Base-by-base conservation (phyloP, 139 green algal species). In the Volvox reticuliferus region DNA sequence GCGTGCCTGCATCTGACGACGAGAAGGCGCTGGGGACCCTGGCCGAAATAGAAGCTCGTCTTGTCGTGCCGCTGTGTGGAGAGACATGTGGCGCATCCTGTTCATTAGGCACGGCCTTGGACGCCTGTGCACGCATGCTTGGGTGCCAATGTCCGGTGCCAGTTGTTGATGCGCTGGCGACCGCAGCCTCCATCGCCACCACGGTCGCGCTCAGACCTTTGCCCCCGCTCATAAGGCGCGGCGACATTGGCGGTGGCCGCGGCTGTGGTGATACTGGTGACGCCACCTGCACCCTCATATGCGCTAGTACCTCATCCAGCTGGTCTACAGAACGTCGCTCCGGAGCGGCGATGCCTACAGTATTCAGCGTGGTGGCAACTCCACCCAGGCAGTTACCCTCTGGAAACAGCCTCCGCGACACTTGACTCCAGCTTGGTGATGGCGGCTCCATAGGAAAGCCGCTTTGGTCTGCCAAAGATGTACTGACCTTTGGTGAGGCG, bases 281-380 rank as follows among this genome's bases (percentile, higher is more conserved):
- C 28, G 85, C 85, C 19, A 89, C 85, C 69, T 89, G 69, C 28
- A 89, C 85, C 12, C n/a, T 33, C 69, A 89, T 89, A 50, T 55
- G 9, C 0, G 37, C 62, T 22, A 89, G 28, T 0, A 82, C 17
- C n/a, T 32, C 18, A 12, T 73, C 71, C 65, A 89, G 85, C n/a
- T 75, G 37, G 85, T 89, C 83, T 17, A 44, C 20, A 12, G 81
- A 77, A 17, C 55, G 26, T 2, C 75, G 75, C 0, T 61, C 30
- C 75, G 30, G 71, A 79, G 71, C 35, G 21, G 71, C 71, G 12
- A 30, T 79, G 71, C 71, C 28, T 18, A 30, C 71, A 28, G 65
- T 24, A 28, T 12, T 55, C 9, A 5, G 5, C 9, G 67, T 79
- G 71, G 71, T 20, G 28, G 71, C 28, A 30, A 2, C 28, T 35